phyloP scores from a whole-genome alignment of 116 monocot species.

The Phalaenopsis hybrid region DNA sequence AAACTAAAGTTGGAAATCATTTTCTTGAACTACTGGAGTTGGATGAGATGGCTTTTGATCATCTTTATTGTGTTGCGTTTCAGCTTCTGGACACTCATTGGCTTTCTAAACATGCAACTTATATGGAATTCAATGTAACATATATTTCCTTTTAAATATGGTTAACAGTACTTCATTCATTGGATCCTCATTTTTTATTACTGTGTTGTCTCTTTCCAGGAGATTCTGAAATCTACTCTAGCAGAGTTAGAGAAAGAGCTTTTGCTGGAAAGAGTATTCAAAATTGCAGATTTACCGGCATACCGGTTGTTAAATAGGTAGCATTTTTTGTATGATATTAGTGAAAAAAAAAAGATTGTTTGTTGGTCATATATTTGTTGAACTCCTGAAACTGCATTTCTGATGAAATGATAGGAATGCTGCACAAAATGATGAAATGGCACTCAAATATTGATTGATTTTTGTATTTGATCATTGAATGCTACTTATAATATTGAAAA shows the following conservation, averaged over 20 bases:
- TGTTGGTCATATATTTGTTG: no score
- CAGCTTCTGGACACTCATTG: conserved; percentile 62
- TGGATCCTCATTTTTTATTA: not conserved
- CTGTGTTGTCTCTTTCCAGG: conserved; percentile 31
- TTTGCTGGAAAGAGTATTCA: conserved; percentile 28
- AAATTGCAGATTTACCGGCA: conserved; percentile 52
- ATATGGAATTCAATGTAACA: conserved; percentile 59
- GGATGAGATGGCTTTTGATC: conserved; percentile 77
- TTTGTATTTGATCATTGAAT: no score
- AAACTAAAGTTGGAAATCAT: conserved; percentile 35
- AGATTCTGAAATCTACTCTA: conserved; percentile 67
- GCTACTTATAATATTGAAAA: no score
- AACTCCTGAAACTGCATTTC: no score
- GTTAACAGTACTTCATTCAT: not conserved
- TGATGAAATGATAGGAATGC: no score
- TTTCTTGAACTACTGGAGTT: conserved; percentile 48
- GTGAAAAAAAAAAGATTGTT: not conserved
- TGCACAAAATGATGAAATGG: no score
- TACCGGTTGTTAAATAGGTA: conserved; percentile 44
- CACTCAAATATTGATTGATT: no score
- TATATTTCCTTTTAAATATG: not conserved
- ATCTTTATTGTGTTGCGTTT: conserved; percentile 77
- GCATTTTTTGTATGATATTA: not conserved
- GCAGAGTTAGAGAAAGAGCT: conserved; percentile 66
- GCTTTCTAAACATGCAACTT: conserved; percentile 61